Evolutionary conservation across 1,139 yeast genomes (phyloP), one percentile per base, ranked within the genome.

Genomic region (Diutina pseudorugosa): DNA sequence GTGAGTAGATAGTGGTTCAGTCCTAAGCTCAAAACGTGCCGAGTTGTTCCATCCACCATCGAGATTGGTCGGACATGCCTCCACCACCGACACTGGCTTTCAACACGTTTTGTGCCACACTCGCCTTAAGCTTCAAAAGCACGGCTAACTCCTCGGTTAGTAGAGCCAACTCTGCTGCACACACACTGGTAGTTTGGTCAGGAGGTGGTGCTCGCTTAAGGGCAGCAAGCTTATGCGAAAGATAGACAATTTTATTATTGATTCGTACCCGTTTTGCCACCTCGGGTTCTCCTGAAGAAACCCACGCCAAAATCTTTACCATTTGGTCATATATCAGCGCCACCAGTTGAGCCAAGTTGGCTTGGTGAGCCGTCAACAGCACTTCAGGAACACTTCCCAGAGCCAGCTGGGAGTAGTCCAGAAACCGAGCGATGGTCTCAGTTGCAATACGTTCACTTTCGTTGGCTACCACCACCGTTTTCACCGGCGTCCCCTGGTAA

Each of bases 361-460:
- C 47, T 11, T 23, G 47, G 33, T 43, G 30, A 9, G 27, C 19
- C 7, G 47, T 43, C 19, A 43, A 43, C 47, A 43, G 47, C 33
- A 43, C 47, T 23, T 43, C 47, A 1, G 47, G 47, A 2, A 43
- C 25, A 8, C 14, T 12, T 4, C 47, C 47, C 30, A 25, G n/a
- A 21, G 16, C 30, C 47, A 43, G 18, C 25, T 21, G 47, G 18
- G 47, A 43, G 19, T 43, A 43, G 11, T 43, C 27, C 18, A 7
- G 16, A 16, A 20, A 9, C 18, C 18, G 5, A 23, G 23, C n/a
- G 19, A 43, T 43, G 47, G 47, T 43, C n/a, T 43, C 47, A 9
- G 47, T 43, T 6, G 47, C 47, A n/a, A 43, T 43, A 6, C 47
- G 47, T 25, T 43, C 47, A 43, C 47, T 43, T 19, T 43, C 47